Evolutionary conservation across 352 stramenopile species (phyloP).

Genomic region (Peronospora destructor): DNA sequence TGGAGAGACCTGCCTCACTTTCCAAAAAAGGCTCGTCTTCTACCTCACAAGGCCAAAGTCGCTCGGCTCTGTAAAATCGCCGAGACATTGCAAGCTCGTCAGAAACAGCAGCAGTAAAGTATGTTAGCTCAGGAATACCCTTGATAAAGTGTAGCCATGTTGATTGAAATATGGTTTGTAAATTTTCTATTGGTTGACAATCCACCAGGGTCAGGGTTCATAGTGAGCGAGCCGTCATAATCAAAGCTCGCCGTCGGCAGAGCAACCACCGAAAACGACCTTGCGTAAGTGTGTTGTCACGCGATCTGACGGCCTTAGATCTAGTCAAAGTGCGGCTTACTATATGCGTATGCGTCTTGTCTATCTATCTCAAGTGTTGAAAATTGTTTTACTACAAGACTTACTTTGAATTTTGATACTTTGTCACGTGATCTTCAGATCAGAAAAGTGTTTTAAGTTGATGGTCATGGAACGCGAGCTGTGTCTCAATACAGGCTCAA

Average conservation of each 20-base stretch:
- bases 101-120: slow-evolving; percentile 14
- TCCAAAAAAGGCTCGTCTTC: slow-evolving; percentile 21
- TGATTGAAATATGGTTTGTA: too few species aligned
- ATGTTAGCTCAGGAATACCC: slow-evolving; percentile 9
- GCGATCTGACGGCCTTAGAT: not conserved
- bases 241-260: slow-evolving; percentile 21
- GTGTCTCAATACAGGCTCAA: slow-evolving; percentile 28
- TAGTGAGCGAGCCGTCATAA: slow-evolving; percentile 10
- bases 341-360: not conserved
- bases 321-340: slow-evolving; percentile 11
- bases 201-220: not conserved
- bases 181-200: slow-evolving; percentile 1
- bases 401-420: not conserved
- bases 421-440: slow-evolving; percentile 11
- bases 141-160: too few species aligned
- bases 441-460: slow-evolving; percentile 23
- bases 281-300: slow-evolving; percentile 11
- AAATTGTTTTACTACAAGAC: slow-evolving; percentile 7
- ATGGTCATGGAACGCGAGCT: slow-evolving; percentile 41
- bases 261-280: not conserved
- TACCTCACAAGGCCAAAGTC: slow-evolving; percentile 10
- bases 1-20: slow-evolving; percentile 43
- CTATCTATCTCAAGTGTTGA: not conserved
- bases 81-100: slow-evolving; percentile 27
- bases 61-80: slow-evolving; percentile 29